Evolutionary conservation across 345 rosid genomes (phyloP).

Genomic region (Sisymbrium altissimum): DNA sequence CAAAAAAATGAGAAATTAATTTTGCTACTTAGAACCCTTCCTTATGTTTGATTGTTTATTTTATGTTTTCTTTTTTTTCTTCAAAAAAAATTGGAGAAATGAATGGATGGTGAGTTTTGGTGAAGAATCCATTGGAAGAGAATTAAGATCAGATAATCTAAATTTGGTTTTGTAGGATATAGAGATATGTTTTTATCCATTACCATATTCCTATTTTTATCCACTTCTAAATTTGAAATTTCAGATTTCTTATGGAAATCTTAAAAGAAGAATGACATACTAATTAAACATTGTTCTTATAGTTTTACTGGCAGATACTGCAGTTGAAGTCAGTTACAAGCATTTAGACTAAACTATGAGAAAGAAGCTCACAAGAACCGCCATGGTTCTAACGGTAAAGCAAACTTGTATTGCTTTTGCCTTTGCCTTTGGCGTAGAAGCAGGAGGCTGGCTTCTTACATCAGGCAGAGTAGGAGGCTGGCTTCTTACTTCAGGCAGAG

Average conservation of each 20-base stretch:
- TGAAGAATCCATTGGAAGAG: slow-evolving; percentile 27
- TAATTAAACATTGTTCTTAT: slow-evolving; percentile 8
- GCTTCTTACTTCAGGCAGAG: slow-evolving; percentile 42
- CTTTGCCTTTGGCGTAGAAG: neutral
- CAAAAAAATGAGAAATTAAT: neutral
- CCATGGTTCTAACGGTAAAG: neutral
- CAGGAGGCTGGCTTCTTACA: neutral
- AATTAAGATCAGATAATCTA: slow-evolving; percentile 21
- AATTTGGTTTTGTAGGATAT: slow-evolving; percentile 11
- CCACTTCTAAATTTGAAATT: slow-evolving; percentile 16
- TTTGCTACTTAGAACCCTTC: slow-evolving; percentile 2
- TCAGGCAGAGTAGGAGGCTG: slow-evolving; percentile 43
- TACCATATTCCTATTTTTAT: slow-evolving; percentile 23
- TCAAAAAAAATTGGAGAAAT: neutral
- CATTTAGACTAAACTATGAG: slow-evolving; percentile 11
- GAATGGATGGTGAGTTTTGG: slow-evolving; percentile 19
- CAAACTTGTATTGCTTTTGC: slow-evolving; percentile 8
- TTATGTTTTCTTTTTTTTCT: neutral
- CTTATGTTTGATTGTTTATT: slow-evolving; percentile 2
- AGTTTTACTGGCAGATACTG: slow-evolving; percentile 20
- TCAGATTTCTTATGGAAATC: neutral
- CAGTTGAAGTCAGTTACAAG: slow-evolving; percentile 18
- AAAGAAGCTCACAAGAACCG: slow-evolving; percentile 24
- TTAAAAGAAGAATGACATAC: slow-evolving; percentile 4
- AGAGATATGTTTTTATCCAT: slow-evolving; percentile 24